Base-by-base conservation (phyloP, 192 early-diverging fungal genomes). In the Gorgonomyces haynaldii region DNA sequence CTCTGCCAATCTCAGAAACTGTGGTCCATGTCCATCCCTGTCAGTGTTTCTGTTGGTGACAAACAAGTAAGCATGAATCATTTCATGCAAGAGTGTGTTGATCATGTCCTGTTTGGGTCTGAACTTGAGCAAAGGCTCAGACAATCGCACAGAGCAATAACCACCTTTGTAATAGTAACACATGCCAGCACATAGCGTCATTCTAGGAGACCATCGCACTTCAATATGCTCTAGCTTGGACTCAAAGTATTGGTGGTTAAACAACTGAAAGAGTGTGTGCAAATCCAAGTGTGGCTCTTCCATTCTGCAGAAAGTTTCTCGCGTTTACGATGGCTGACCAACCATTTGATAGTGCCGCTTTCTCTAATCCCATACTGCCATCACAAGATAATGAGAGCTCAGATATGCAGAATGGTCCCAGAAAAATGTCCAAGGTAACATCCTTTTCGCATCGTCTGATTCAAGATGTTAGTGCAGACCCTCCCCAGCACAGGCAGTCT, bases 1-100 rank as follows among this genome's bases (percentile, higher is more conserved):
- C 32, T 69, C 39, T 56, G 72, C 72, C 6, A 67, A 57, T 8
- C 45, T 32, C 24, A 74, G 55, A 40, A 82, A 83, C 45, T 74
- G 62, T 1, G 66, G 62, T 12, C 81, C 81, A 50, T 83, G 81
- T 5, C 73, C 78, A 54, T 74, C 76, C 27, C 65, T 68, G 40
- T 79, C 69, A 17, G 50, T 48, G 29, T 65, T 67, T 16, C 56
- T 55, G 25, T 75, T 26, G 3, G 76, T 81, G 0, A 81, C 57
- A 60, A 83, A 83, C 7, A 78, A 50, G 29, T 71, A 76, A 4
- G 81, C 81, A 53, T 83, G 79, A 19, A 82, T 80, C 77, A 82
- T 82, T 41, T 83, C 79, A 32, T 81, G 81, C 2, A 83, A 58
- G 8, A 83, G 53, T 1, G 81, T 83, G 12, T 80, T 66, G 25